Conservation (phyloP, 768 basidiomycete species). For the Pleurotus citrinopileatus region DNA sequence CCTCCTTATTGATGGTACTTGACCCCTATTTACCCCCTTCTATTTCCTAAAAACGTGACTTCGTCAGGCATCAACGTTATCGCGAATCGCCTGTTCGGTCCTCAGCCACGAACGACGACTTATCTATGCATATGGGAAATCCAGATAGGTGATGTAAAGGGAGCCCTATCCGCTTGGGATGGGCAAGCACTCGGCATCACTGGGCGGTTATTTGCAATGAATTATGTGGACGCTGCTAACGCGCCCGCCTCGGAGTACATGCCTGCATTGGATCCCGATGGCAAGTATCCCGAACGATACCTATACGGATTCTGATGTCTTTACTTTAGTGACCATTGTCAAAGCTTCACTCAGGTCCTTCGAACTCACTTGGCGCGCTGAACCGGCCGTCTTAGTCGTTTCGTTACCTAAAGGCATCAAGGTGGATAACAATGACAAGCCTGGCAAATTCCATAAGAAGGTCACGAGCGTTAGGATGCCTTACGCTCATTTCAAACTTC, state of each 20-base stretch:
- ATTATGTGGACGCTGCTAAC: slow-evolving; percentile 76
- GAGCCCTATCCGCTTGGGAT: slow-evolving; percentile 52
- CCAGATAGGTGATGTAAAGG: slow-evolving; percentile 60
- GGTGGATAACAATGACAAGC: slow-evolving; percentile 73
- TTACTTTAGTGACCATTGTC: slow-evolving; percentile 73
- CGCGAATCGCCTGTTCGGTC: slow-evolving; percentile 87
- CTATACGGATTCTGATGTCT: slow-evolving; percentile 5
- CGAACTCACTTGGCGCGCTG: slow-evolving; percentile 55
- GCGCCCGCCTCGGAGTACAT: slow-evolving; percentile 72
- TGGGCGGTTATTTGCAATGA: slow-evolving; percentile 56
- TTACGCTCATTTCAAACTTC: slow-evolving; percentile 40
- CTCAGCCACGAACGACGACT: slow-evolving; percentile 76
- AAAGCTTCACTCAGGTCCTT: slow-evolving; percentile 58
- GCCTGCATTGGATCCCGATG: slow-evolving; percentile 70
- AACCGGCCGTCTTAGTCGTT: slow-evolving; percentile 51
- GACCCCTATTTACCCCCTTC: not conserved
- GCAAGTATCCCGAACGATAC: slow-evolving; percentile 37
- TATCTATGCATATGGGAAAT: slow-evolving; percentile 97
- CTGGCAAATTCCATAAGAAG: slow-evolving; percentile 64
- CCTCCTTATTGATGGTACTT: slow-evolving; percentile 48
- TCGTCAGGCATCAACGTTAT: slow-evolving; percentile 76
- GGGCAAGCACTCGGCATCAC: slow-evolving; percentile 49
- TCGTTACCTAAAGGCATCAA: slow-evolving; percentile 56
- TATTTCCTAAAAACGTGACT: slow-evolving; percentile 1
- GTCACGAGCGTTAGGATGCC: slow-evolving; percentile 61